These are phyloP conservation scores for Ephemerocybe angulata DNA, from an alignment of 768 basidiomycete genomes.

Conservation along the genomic window DNA sequence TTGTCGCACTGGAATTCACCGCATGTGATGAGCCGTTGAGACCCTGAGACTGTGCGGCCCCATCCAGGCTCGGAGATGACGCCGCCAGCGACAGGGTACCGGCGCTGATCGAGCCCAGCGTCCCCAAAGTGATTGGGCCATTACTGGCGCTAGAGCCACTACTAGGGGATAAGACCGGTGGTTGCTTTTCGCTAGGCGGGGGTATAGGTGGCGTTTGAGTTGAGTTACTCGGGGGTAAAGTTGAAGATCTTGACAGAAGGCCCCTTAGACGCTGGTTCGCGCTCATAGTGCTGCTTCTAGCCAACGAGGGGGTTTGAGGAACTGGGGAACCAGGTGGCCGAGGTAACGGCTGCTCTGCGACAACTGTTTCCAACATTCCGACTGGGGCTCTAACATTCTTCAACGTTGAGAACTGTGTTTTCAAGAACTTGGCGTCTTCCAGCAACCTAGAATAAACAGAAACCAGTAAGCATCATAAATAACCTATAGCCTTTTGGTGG, in stretches of 20 bases:
- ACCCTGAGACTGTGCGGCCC: constrained; percentile 10
- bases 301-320: constrained; percentile 21
- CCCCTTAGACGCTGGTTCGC: constrained; percentile 50
- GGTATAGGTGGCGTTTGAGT: constrained; percentile 23
- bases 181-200: constrained; percentile 8
- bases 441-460: constrained; percentile 51
- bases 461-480: constrained; percentile 2
- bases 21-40: background rate
- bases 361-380: constrained; percentile 80
- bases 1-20: background rate
- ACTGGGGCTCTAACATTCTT: constrained; percentile 71
- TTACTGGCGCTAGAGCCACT: constrained; percentile 10
- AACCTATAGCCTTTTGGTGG: constrained; percentile 2
- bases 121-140: constrained; percentile 7
- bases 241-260: constrained; percentile 36
- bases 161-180: constrained; percentile 4
- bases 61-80: background rate
- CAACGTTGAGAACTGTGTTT: constrained; percentile 69
- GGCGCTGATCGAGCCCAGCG: constrained; percentile 7
- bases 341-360: constrained; percentile 72
- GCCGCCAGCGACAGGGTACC: constrained; percentile 7
- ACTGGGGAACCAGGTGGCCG: constrained; percentile 21
- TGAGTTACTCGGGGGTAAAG: too few species aligned
- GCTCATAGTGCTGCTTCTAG: constrained; percentile 35
- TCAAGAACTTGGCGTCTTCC: constrained; percentile 73